Percentiles rank a stretch among this genome's conserved stretches.
phyloP scores from a whole-genome alignment of 331 rosid genomes.

The Malus hybrid region DNA sequence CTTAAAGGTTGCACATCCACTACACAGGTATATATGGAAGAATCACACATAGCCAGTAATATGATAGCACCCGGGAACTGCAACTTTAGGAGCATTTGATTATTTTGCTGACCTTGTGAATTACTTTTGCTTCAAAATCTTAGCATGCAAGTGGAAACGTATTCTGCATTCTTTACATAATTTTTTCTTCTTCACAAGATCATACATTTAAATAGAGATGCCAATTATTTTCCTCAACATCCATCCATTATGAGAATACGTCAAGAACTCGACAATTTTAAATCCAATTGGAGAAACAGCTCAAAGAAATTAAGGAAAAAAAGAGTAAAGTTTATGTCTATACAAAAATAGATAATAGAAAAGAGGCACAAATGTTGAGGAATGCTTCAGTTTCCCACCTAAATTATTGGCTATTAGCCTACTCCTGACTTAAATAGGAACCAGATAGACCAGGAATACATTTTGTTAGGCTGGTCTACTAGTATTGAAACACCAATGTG shows the following conservation, averaged over 20 bases:
- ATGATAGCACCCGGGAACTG: not conserved
- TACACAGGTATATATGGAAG: not conserved
- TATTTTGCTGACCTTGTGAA: not conserved
- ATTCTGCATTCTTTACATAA: not conserved
- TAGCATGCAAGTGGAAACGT: not conserved
- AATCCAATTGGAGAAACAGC: too few relatives aligned
- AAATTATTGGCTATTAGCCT: not conserved
- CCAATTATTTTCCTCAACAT: not conserved
- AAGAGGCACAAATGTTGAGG: not conserved
- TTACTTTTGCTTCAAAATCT: not conserved
- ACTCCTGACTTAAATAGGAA: not conserved
- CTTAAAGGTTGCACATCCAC: not conserved
- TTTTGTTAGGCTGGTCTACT: not conserved
- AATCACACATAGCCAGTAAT: not conserved
- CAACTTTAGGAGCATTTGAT: not conserved
- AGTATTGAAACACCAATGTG: not conserved
- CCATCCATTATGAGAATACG: not conserved
- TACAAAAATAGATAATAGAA: too few relatives aligned
- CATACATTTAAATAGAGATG: not conserved
- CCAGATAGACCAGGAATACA: not conserved
- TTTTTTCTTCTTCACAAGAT: not conserved
- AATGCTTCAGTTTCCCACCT: not conserved
- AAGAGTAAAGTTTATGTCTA: too few relatives aligned
- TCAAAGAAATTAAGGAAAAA: too few relatives aligned
- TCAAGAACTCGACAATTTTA: too few relatives aligned